Conservation (phyloP, 495 filamentous ascomycete species). For the Lasiosphaeris hirsuta region DNA sequence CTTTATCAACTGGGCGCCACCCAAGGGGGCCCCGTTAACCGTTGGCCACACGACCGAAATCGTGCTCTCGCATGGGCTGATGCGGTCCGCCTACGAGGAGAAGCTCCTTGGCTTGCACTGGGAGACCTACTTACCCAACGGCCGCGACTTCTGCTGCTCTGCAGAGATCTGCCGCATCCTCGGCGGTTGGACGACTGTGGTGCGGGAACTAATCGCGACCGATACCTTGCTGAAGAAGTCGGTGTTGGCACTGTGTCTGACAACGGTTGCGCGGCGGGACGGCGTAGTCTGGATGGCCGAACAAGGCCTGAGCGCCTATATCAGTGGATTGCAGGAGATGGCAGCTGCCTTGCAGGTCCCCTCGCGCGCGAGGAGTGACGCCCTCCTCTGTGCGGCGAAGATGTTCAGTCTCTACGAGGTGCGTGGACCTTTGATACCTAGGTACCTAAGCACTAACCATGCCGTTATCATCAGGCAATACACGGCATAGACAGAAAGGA, state of each 20-base stretch:
- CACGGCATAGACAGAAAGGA: not conserved
- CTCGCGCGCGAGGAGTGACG: conserved; percentile 3
- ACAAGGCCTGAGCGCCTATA: conserved; percentile 1
- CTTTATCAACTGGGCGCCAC: not conserved
- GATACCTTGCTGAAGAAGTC: conserved; percentile 1
- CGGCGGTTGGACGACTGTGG: conserved; percentile 12
- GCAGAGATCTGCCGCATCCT: not conserved
- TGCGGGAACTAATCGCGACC: conserved; percentile 2
- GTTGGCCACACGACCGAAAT: conserved; percentile 1
- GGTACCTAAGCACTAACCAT: not conserved
- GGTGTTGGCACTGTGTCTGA: conserved; percentile 1
- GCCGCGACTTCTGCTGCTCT: not conserved
- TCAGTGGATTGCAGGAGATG: conserved; percentile 2
- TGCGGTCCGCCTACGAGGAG: conserved; percentile 11
- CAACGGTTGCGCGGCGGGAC: conserved; percentile 2
- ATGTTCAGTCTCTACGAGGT: conserved; percentile 1
- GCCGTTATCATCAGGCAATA: conserved; percentile 1
- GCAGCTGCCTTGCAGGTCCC: not conserved
- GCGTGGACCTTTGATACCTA: conserved; percentile 1
- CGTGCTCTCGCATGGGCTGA: not conserved
- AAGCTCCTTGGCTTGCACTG: conserved; percentile 9
- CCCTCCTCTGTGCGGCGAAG: conserved; percentile 1
- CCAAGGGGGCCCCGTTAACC: not conserved
- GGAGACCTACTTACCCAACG: conserved; percentile 10
- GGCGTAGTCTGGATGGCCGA: conserved; percentile 1